phyloP scores from a whole-genome alignment of 345 rosid species.

The Pugionium dolabratum region DNA sequence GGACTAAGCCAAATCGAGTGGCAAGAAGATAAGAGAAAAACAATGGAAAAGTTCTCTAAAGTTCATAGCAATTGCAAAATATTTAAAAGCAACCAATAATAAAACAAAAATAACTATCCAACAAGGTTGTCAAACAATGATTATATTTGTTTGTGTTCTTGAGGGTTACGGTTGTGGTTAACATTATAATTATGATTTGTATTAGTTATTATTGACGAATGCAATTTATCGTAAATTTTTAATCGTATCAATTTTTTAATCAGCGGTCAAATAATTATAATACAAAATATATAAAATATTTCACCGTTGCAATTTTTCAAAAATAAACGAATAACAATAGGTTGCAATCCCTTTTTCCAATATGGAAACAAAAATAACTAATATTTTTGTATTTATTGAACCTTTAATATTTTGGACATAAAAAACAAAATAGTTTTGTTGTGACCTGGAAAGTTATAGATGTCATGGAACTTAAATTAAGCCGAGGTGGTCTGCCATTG shows the following conservation, averaged over 20 bases:
- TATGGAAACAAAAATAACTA: too few species aligned
- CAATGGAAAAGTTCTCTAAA: background rate
- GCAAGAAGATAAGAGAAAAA: background rate
- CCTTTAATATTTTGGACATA: slow-evolving; percentile 21
- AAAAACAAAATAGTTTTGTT: slow-evolving; percentile 33
- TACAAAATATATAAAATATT: too few species aligned
- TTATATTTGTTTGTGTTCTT: too few species aligned
- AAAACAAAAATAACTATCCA: background rate
- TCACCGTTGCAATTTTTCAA: too few species aligned
- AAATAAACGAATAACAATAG: too few species aligned
- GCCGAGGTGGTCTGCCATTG: background rate
- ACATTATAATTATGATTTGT: too few species aligned
- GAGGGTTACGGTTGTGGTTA: too few species aligned
- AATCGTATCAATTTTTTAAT: too few species aligned
- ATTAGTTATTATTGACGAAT: too few species aligned
- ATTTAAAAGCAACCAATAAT: background rate
- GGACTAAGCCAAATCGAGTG: slow-evolving; percentile 5
- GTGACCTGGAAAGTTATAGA: slow-evolving; percentile 21
- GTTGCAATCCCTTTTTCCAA: too few species aligned
- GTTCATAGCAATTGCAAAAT: background rate
- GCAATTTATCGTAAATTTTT: too few species aligned
- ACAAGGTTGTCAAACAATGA: slow-evolving; percentile 16
- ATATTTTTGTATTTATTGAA: background rate
- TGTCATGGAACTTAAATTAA: slow-evolving; percentile 25
- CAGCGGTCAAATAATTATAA: too few species aligned